These are phyloP conservation scores for Guadua angustifolia DNA, from an alignment of 176 grass and related monocot genomes.

Conservation along the genomic window DNA sequence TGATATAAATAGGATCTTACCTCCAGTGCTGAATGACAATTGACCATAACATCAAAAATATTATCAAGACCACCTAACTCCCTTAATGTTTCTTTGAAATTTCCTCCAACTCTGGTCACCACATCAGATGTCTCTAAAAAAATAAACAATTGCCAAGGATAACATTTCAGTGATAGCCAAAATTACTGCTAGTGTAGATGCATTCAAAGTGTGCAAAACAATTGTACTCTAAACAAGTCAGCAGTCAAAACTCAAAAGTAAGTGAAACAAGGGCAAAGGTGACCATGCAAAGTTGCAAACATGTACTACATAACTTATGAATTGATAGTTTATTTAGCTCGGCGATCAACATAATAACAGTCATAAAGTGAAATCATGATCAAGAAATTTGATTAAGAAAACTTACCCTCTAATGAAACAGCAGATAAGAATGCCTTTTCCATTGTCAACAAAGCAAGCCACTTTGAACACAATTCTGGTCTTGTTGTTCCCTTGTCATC, in stretches of 20 bases:
- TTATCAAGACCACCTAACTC: constrained; percentile 78
- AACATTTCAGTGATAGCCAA: constrained; percentile 23
- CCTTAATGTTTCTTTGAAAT: constrained; percentile 97
- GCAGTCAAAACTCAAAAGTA: constrained; percentile 21
- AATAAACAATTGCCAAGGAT: constrained; percentile 15
- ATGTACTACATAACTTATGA: constrained; percentile 23
- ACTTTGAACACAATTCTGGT: constrained; percentile 87
- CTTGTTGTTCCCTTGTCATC: constrained; percentile 63
- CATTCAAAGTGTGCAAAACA: constrained; percentile 13
- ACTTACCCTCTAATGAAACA: constrained; percentile 87
- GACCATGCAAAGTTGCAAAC: constrained; percentile 6
- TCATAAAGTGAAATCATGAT: constrained; percentile 10
- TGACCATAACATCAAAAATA: constrained; percentile 85
- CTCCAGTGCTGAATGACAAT: constrained; percentile 78
- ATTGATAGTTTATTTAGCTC: background rate
- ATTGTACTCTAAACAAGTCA: constrained; percentile 12
- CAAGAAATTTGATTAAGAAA: constrained; percentile 37
- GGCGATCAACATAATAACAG: background rate
- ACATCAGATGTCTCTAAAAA: constrained; percentile 81
- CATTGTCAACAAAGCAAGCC: constrained; percentile 98
- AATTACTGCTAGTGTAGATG: background rate
- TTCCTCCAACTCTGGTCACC: constrained; percentile 65
- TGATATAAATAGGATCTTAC: constrained; percentile 47
- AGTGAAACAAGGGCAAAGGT: constrained; percentile 18
- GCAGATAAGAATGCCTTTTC: constrained; percentile 95